Percentiles rank a stretch among this genome's conserved stretches.
phyloP scores from a whole-genome alignment of 352 stramenopile species.

The Globisporangium spinosum region DNA sequence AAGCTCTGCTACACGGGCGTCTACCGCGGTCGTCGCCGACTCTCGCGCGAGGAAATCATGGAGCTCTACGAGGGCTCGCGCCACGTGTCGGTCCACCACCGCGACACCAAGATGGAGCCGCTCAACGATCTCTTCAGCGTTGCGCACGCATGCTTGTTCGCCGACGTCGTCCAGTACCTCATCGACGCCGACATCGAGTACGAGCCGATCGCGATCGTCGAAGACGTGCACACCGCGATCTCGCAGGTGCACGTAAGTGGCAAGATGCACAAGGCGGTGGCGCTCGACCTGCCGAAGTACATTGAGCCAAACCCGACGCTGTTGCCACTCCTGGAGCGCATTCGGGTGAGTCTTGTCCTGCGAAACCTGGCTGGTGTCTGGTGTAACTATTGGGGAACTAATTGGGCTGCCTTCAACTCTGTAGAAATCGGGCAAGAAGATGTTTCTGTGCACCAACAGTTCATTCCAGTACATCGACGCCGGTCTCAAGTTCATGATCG shows the following conservation, averaged over 20 bases:
- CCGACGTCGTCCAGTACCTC: constrained; percentile 92
- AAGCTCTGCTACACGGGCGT: constrained; percentile 83
- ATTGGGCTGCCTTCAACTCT: not conserved
- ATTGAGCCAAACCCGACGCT: constrained; percentile 89
- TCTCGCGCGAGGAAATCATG: constrained; percentile 81
- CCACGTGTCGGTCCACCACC: constrained; percentile 78
- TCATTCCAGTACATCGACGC: constrained; percentile 93
- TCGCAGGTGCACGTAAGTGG: constrained; percentile 88
- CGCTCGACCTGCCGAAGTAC: constrained; percentile 77
- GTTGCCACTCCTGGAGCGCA: constrained; percentile 73
- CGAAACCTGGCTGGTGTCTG: not conserved
- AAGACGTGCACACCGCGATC: constrained; percentile 88
- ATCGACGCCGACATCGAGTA: constrained; percentile 89
- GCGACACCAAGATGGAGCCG: constrained; percentile 86
- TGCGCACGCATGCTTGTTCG: constrained; percentile 92
- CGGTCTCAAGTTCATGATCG: constrained; percentile 91
- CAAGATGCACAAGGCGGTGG: constrained; percentile 90
- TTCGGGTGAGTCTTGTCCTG: constrained; percentile 33
- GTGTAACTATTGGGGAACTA: not conserved
- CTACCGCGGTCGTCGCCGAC: constrained; percentile 81
- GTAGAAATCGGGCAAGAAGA: constrained; percentile 81
- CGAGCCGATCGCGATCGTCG: constrained; percentile 82
- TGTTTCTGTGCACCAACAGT: constrained; percentile 93
- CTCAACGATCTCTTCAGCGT: constrained; percentile 94
- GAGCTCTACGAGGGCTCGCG: constrained; percentile 87